A percentile compares a stretch with the other conserved stretches of the same genome.
Conservation (phyloP, 2,329 filamentous ascomycete genomes). For the Rugonectria rugulosa region DNA sequence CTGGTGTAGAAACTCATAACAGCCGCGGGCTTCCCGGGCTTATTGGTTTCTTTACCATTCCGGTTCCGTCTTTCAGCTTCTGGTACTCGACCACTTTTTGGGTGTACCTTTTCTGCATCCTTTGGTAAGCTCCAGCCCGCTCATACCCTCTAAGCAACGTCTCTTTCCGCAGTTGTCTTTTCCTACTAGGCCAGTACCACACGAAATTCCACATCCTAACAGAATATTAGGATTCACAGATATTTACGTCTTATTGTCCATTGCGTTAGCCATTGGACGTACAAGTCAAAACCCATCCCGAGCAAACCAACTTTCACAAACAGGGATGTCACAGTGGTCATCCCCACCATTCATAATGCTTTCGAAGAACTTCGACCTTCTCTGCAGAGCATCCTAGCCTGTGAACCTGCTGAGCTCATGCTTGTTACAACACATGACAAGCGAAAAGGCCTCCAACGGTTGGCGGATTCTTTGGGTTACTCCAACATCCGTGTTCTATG, state of each 20-base stretch:
- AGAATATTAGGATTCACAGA: slow-evolving; percentile 74
- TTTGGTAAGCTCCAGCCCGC: slow-evolving; percentile 54
- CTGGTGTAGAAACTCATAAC: slow-evolving; percentile 25
- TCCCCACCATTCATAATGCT: slow-evolving; percentile 88
- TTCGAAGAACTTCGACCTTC: slow-evolving; percentile 86
- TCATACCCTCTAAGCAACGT: neutral
- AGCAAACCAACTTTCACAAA: slow-evolving; percentile 80
- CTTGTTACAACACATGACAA: slow-evolving; percentile 89
- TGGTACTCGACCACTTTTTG: slow-evolving; percentile 56
- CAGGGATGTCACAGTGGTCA: slow-evolving; percentile 90
- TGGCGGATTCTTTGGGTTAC: slow-evolving; percentile 67
- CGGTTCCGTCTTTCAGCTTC: slow-evolving; percentile 43
- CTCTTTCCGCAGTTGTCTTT: too few relatives aligned
- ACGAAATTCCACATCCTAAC: slow-evolving; percentile 35
- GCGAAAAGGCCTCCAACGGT: slow-evolving; percentile 69
- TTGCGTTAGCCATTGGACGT: slow-evolving; percentile 83
- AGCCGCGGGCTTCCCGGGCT: slow-evolving; percentile 26
- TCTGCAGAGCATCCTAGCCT: slow-evolving; percentile 77
- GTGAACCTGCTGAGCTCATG: slow-evolving; percentile 75
- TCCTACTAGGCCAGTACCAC: too few relatives aligned
- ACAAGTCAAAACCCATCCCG: slow-evolving; percentile 84
- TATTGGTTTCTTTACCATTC: slow-evolving; percentile 25
- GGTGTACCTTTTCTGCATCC: slow-evolving; percentile 50
- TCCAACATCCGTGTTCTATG: slow-evolving; percentile 76
- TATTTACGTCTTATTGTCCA: slow-evolving; percentile 89